Evolutionary conservation across 1,284 basidiomycete species (phyloP).

Genomic region (Apiotrichum veenhuisii): DNA sequence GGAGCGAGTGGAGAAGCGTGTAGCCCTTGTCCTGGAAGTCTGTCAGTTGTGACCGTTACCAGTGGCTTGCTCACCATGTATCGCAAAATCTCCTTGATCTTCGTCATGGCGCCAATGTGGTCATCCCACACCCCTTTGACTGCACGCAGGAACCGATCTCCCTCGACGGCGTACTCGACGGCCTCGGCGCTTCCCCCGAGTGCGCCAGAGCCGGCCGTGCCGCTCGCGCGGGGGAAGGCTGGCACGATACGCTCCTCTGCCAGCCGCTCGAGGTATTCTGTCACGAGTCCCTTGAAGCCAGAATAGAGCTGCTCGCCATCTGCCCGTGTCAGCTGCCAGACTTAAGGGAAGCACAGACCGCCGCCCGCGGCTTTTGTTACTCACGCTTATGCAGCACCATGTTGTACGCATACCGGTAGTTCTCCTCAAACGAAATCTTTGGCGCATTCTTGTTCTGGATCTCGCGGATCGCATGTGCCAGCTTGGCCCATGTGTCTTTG

Average conservation of each 20-base stretch:
- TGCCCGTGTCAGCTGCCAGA: slow-evolving; percentile 10
- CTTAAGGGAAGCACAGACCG: neutral
- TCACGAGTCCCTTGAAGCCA: slow-evolving; percentile 74
- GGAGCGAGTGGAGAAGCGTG: slow-evolving; percentile 65
- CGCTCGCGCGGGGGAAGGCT: slow-evolving; percentile 62
- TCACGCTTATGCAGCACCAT: slow-evolving; percentile 76
- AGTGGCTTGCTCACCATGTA: slow-evolving; percentile 74
- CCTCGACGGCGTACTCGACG: slow-evolving; percentile 56
- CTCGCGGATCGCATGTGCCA: slow-evolving; percentile 72
- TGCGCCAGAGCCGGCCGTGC: slow-evolving; percentile 34
- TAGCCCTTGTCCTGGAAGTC: slow-evolving; percentile 83
- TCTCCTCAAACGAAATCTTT: slow-evolving; percentile 93
- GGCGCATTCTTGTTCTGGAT: slow-evolving; percentile 94
- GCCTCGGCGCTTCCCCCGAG: slow-evolving; percentile 41
- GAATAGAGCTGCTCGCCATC: slow-evolving; percentile 80
- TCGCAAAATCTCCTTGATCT: slow-evolving; percentile 83
- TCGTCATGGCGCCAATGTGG: slow-evolving; percentile 83
- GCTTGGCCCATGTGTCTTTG: slow-evolving; percentile 47
- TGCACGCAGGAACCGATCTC: slow-evolving; percentile 79
- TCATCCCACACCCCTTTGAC: slow-evolving; percentile 89
- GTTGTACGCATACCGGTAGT: slow-evolving; percentile 90
- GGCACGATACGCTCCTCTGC: slow-evolving; percentile 76
- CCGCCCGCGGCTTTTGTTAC: slow-evolving; percentile 6
- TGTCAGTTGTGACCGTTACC: neutral
- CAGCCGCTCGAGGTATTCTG: slow-evolving; percentile 76